Conservation (phyloP, 345 rosid species). For the Hevea brasiliensis region DNA sequence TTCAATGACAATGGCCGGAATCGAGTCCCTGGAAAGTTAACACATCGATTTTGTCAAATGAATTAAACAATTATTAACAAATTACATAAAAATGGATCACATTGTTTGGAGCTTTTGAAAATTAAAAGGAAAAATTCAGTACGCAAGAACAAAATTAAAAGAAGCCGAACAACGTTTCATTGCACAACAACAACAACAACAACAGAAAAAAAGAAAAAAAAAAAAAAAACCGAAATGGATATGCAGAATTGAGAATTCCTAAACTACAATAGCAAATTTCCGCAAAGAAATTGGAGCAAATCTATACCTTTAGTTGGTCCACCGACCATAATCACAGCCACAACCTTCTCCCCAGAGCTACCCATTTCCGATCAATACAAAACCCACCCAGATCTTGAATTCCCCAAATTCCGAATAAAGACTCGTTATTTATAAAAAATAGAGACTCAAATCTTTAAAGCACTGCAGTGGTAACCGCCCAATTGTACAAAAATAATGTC, state of each 20-base stretch:
- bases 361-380: conserved; percentile 46
- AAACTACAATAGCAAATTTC: neutral
- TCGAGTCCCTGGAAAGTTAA: conserved; percentile 57
- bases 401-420: neutral
- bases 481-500: conserved; percentile 3
- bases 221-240: neutral
- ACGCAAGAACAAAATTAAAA: neutral
- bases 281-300: neutral
- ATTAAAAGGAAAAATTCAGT: conserved; percentile 10
- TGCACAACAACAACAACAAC: conserved; percentile 8
- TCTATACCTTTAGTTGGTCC: conserved; percentile 92
- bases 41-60: conserved; percentile 2
- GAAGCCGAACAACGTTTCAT: neutral
- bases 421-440: neutral
- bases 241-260: conserved; percentile 1
- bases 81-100: neutral
- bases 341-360: conserved; percentile 70
- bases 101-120: neutral
- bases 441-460: conserved; percentile 1
- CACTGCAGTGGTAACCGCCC: neutral
- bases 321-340: conserved; percentile 98
- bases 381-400: conserved; percentile 49
- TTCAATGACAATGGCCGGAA: conserved; percentile 91
- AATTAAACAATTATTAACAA: neutral
- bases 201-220: too few relatives aligned